Base-by-base conservation (phyloP, 208 protist species). In the Leishmania braziliensis region DNA sequence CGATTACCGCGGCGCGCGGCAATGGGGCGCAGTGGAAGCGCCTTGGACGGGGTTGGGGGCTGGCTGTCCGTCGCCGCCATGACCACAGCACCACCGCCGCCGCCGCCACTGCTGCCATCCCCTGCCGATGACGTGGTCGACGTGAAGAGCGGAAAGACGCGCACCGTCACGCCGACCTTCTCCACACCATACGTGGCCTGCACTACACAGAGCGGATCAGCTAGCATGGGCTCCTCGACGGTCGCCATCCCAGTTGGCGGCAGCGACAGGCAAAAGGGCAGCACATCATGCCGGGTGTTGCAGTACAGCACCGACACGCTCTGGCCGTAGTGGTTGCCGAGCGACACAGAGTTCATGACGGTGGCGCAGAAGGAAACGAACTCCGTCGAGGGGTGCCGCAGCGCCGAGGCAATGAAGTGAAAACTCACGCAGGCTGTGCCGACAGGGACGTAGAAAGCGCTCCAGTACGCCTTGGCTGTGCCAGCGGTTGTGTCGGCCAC, bases 251-350 rank as follows among this genome's bases (percentile, higher is more conserved):
- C 87, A 14, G 71, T 84, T 39, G 87, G 86, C 23, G 85, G 85
- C 26, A 95, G 84, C 12, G 89, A 82, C 46, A 95, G 83, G 43
- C 81, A 79, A 68, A 97, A 97, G 56, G 93, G 92, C 70, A 90
- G 68, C n/a, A 93, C 85, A 71, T 89, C 89, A 74, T 95, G 93
- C 12, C 93, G 89, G 43, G 74, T 86, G 80, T 92, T 95, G 89
- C 91, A 95, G 87, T 97, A 97, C 71, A 90, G 77, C 68, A 95
- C 79, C 20, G 92, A 94, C 10, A 91, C 89, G 36, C 81, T 68
- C 77, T 97, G 94, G 43, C 94, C 94, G 77, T 90, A 88, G 85
- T 97, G 94, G 80, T 97, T 97, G 48, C 94, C 92, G 36, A 97
- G 83, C 6, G 92, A 93, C 33, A 97, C 74, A 12, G 92, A 92